Base-by-base conservation (phyloP, 1,284 basidiomycete species). In the Cerioporus squamosus region DNA sequence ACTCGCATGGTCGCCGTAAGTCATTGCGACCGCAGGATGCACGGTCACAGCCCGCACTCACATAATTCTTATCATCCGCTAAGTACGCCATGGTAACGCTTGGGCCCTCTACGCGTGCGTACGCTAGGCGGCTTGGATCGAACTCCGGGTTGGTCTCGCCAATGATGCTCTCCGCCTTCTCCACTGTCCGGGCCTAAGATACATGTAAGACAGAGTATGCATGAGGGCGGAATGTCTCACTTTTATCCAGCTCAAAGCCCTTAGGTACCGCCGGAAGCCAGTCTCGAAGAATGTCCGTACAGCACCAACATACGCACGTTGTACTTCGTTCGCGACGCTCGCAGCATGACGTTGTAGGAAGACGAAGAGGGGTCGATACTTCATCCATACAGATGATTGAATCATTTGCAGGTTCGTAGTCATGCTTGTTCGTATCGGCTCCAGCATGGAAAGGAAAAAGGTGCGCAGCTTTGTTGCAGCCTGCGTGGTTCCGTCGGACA, bases 251-350 rank as follows among this genome's bases (percentile, higher is more conserved):
- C 87, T 84, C 45, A 98, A 77, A 66, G 88, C 90, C 31, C 97
- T 81, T 26, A 89, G 83, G 72, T 99, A 99, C 48, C 97, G 80
- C 58, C 97, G 79, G 70, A 99, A 96, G 0, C 91, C 94, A 17
- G 97, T 98, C 75, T 99, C 97, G 63, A 95, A 98, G 72, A 98
- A 99, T 18, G 94, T 84, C 20, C 95, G 84, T 4, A 93, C 91
- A 12, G 92, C 87, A 44, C 84, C 85, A 31, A 92, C 79, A 71
- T 99, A 99, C 4, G 92, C 90, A 47, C 94, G 82, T 73, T 97
- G 95, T 20, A 99, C 80, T 73, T 98, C 97, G 60, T 85, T 85
- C 2, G 97, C 95, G 24, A 96, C 91, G 36, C 83, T 81, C 3
- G 90, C 83, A 15, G 90, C 90, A 64, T 96, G 93, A 7, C 91